These are phyloP conservation scores for Teratosphaeria pseudoeucalypti DNA, from an alignment of 2,329 filamentous ascomycete species.

Conservation along the genomic window DNA sequence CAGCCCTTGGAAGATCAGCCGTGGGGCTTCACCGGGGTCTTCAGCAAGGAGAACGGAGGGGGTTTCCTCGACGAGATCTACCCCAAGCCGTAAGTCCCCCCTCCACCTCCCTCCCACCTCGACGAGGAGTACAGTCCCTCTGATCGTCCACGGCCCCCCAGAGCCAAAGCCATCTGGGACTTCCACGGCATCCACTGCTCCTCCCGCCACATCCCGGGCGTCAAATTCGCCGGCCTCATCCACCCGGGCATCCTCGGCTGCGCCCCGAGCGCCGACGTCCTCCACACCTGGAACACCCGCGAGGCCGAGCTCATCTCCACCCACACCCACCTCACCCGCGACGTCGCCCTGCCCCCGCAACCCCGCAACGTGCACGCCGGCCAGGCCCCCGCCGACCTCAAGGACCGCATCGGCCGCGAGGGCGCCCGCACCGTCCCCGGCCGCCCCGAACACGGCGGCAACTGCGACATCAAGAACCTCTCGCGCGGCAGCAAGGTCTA, in stretches of 20 bases:
- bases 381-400: constrained; percentile 44
- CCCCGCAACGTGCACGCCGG: constrained; percentile 65
- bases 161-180: constrained; percentile 66
- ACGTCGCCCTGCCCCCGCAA: constrained; percentile 69
- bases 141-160: constrained; percentile 24
- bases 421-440: constrained; percentile 79
- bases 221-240: constrained; percentile 76
- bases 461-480: constrained; percentile 86
- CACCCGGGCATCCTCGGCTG: constrained; percentile 88
- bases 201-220: constrained; percentile 75
- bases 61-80: constrained; percentile 84
- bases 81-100: constrained; percentile 56
- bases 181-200: constrained; percentile 73
- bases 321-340: constrained; percentile 52
- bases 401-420: constrained; percentile 60
- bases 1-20: constrained; percentile 77
- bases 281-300: constrained; percentile 73
- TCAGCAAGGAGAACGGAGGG: constrained; percentile 70
- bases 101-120: not conserved
- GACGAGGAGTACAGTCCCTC: not conserved
- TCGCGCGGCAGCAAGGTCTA: constrained; percentile 72
- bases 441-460: constrained; percentile 76
- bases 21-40: constrained; percentile 84
- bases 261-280: constrained; percentile 67
- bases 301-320: constrained; percentile 69